phyloP scores from a whole-genome alignment of 768 basidiomycete species.

The Obba rivulosa region DNA sequence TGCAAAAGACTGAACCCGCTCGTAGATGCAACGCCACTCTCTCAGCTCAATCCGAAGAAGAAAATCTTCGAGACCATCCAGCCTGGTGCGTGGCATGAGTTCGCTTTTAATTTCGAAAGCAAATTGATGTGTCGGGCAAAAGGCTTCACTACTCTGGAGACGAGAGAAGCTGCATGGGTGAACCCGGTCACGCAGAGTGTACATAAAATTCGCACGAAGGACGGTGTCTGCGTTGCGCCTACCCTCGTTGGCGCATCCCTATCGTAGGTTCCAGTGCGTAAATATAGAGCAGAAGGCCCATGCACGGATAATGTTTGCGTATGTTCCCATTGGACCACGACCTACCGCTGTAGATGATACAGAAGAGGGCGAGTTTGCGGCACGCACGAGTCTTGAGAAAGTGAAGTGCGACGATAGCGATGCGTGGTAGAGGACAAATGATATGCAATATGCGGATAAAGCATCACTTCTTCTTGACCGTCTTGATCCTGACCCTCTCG shows the following conservation, averaged over 20 bases:
- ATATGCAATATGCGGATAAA: too few species aligned
- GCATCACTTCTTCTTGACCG: constrained; percentile 89
- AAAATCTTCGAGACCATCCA: constrained; percentile 98
- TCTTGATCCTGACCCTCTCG: constrained; percentile 87
- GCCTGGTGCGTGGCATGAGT: constrained; percentile 48
- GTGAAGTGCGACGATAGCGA: too few species aligned
- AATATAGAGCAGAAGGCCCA: not conserved
- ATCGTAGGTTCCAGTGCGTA: constrained; percentile 45
- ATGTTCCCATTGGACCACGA: too few species aligned
- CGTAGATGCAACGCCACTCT: constrained; percentile 57
- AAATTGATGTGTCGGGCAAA: not conserved
- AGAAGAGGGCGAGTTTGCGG: too few species aligned
- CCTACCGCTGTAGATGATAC: too few species aligned
- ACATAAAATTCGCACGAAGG: constrained; percentile 82
- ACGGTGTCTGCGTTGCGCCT: constrained; percentile 76
- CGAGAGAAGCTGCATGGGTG: constrained; percentile 88
- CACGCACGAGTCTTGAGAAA: too few species aligned
- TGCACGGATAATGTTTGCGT: too few species aligned
- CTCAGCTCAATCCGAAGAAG: constrained; percentile 96
- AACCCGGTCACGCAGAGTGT: constrained; percentile 73
- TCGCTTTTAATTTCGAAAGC: not conserved
- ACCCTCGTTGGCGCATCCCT: constrained; percentile 87
- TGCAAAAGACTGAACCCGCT: not conserved
- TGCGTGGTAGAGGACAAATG: too few species aligned
- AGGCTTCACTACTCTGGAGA: constrained; percentile 89